Evolutionary conservation across 2,329 filamentous ascomycete species (phyloP), one percentile per base, ranked within the genome.

Genomic region (Ophiocordyceps unilateralis): DNA sequence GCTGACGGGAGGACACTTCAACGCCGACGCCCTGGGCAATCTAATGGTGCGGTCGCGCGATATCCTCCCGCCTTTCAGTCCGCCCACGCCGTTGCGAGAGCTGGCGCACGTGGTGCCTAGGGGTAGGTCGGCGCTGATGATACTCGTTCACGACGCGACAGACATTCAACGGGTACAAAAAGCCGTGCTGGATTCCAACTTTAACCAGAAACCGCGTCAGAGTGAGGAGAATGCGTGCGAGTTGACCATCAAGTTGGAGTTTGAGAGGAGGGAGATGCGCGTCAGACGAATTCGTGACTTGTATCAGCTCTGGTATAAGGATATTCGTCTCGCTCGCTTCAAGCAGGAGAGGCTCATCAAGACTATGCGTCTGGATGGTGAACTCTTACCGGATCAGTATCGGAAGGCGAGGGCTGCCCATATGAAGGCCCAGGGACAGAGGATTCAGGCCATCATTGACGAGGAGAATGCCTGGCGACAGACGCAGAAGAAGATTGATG

Each of bases 151-250:
- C 53, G 63, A 66, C 43, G 56, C 56, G 41, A 55, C 49, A 8
- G 69, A 66, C 52, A 57, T 74, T 50, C 70, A 71, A 61, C 63
- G 69, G 50, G 67, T 76, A 59, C 67, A 73, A 64, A 67, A 63
- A 52, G 72, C 72, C 26, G 62, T 76, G 41, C 70, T 74, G 58
- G 51, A 57, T 24, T 67, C 63, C 51, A 52, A 70, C 50, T 75
- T 71, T 58, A 76, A 76, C 63, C 72, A 76, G 65, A 72, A 75
- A 64, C 72, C 72, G 40, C 74, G 76, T 65, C 62, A 62, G 19
- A 65, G 65, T 54, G 62, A 68, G 39, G 72, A 76, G 55, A 76
- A 76, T 57, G 70, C 73, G 57, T 66, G 76, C 20, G 72, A 76
- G 62, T 66, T 77, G 45, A 52, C 70, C 23, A 62, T 77, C 47